phyloP scores from a whole-genome alignment of 2,329 filamentous ascomycete genomes.

The Torrubiella hemipterigena region DNA sequence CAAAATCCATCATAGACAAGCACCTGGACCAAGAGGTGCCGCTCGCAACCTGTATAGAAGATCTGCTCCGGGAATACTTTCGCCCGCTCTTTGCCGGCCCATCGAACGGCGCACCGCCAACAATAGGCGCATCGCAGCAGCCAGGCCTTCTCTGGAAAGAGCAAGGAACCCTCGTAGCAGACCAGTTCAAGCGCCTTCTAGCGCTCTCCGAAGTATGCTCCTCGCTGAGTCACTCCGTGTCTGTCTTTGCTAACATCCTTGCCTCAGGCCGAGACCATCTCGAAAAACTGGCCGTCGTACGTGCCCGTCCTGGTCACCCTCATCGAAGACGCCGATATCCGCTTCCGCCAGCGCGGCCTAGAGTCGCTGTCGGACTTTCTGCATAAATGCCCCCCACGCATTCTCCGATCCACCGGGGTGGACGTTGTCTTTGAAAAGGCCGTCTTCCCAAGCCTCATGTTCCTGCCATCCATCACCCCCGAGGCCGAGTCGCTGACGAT shows the following conservation, averaged over 20 bases:
- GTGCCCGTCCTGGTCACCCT: constrained; percentile 59
- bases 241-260: not conserved
- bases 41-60: too few species aligned
- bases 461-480: constrained; percentile 65
- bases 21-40: too few species aligned
- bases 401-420: constrained; percentile 53
- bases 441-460: constrained; percentile 60
- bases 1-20: too few species aligned
- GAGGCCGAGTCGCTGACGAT: constrained; percentile 56
- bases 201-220: too few species aligned
- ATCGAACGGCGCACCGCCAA: too few species aligned
- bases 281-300: constrained; percentile 52
- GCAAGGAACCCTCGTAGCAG: too few species aligned
- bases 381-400: constrained; percentile 32
- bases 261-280: constrained; percentile 1
- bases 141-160: too few species aligned
- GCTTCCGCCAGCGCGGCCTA: constrained; percentile 44
- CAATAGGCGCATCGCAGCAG: too few species aligned
- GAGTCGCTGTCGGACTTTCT: constrained; percentile 43
- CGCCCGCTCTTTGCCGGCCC: too few species aligned
- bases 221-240: too few species aligned
- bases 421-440: constrained; percentile 56
- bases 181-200: too few species aligned
- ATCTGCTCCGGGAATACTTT: too few species aligned
- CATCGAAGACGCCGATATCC: constrained; percentile 47